Evolutionary conservation across 106 monocot species (phyloP).

Genomic region (Apostasia ramifera): DNA sequence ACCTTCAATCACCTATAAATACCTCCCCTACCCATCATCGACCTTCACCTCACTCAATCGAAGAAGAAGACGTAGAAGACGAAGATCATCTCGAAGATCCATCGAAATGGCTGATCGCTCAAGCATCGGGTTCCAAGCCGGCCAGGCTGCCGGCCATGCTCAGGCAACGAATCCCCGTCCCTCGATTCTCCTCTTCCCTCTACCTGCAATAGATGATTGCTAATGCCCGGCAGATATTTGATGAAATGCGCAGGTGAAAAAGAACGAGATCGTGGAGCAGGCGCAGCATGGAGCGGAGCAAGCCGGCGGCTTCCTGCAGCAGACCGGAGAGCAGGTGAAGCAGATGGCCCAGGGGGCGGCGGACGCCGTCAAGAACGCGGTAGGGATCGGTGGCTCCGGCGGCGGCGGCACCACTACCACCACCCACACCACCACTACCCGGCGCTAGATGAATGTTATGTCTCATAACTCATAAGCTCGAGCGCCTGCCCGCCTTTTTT

Average conservation of each 20-base stretch:
- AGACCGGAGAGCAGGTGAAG: constrained; percentile 23
- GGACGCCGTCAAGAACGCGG: constrained; percentile 29
- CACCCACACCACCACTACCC: constrained; percentile 6
- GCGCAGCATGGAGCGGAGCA: constrained; percentile 18
- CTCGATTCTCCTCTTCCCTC: not conserved
- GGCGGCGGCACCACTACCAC: not conserved
- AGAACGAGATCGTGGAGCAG: constrained; percentile 22
- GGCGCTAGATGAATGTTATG: too few relatives aligned
- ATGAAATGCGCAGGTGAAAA: constrained; percentile 18
- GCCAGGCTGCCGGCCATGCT: constrained; percentile 38
- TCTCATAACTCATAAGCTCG: too few relatives aligned
- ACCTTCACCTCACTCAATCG: not conserved
- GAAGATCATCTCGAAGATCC: not conserved
- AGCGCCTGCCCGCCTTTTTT: too few relatives aligned
- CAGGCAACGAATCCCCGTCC: constrained; percentile 12
- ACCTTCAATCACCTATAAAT: constrained; percentile 3
- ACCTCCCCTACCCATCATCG: not conserved
- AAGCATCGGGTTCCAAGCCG: constrained; percentile 20
- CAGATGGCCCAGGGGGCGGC: constrained; percentile 28
- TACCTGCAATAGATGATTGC: not conserved
- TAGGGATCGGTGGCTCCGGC: constrained; percentile 20
- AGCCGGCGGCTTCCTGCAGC: constrained; percentile 24
- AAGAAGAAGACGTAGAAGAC: not conserved
- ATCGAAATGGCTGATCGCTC: constrained; percentile 25
- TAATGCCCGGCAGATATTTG: not conserved